Evolutionary conservation across 73 alveolate genomes (phyloP).

Genomic region (Blepharisma stoltei): DNA sequence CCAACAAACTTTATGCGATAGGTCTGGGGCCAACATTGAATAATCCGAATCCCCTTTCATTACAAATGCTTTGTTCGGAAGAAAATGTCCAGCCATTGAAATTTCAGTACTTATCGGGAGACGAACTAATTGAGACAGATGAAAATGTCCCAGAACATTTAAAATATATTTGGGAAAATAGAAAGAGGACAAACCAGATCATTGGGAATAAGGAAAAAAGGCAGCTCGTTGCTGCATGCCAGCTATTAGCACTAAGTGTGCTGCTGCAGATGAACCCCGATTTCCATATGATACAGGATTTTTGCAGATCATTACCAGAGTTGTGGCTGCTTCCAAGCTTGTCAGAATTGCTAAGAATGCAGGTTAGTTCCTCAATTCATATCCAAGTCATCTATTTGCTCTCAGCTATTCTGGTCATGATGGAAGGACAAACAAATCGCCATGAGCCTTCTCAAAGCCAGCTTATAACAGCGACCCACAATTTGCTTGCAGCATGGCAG

Average conservation of each 20-base stretch:
- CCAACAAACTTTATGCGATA: conserved; percentile 23
- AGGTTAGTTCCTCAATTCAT: background rate
- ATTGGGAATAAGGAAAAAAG: background rate
- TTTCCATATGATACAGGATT: background rate
- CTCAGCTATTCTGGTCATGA: conserved; percentile 12
- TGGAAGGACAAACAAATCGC: conserved; percentile 24
- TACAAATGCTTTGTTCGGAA: background rate
- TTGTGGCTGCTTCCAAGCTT: conserved; percentile 22
- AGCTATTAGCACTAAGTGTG: conserved; percentile 20
- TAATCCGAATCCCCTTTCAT: conserved; percentile 1
- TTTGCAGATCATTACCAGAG: conserved; percentile 27
- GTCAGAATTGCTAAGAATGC: background rate
- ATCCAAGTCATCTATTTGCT: conserved; percentile 11
- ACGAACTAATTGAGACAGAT: background rate
- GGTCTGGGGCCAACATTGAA: conserved; percentile 18
- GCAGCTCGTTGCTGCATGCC: conserved; percentile 5
- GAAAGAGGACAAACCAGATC: background rate
- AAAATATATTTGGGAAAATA: background rate
- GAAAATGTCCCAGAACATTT: conserved; percentile 23
- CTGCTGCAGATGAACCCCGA: conserved; percentile 21
- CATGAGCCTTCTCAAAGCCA: conserved; percentile 15
- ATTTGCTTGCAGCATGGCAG: conserved; percentile 9
- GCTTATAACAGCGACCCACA: background rate
- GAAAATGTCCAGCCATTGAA: background rate
- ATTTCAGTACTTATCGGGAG: background rate